phyloP scores from a whole-genome alignment of 805 yeast genomes.

The Pichia deserticola region DNA sequence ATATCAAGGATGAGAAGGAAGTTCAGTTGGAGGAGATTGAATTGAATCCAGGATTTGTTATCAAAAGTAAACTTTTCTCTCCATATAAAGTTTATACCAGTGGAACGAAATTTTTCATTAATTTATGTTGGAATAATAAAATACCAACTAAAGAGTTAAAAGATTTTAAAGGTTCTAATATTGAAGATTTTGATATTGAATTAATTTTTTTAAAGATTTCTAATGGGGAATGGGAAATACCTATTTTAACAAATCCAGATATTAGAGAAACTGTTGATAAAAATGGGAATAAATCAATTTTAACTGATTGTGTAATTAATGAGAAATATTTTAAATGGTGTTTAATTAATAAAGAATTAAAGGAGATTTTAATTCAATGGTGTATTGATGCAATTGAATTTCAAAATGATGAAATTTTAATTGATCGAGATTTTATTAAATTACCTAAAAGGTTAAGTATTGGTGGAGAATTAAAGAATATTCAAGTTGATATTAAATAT shows the following conservation, averaged over 20 bases:
- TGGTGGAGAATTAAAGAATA: constrained; percentile 58
- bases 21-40: constrained; percentile 6
- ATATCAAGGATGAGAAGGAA: neutral
- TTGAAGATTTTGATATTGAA: constrained; percentile 42
- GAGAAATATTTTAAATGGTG: constrained; percentile 57
- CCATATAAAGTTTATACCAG: constrained; percentile 21
- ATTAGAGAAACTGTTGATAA: constrained; percentile 54
- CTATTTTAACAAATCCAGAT: constrained; percentile 60
- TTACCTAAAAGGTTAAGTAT: constrained; percentile 69
- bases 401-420: constrained; percentile 22
- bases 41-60: constrained; percentile 68
- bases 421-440: constrained; percentile 53
- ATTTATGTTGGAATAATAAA: constrained; percentile 58
- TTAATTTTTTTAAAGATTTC: constrained; percentile 55
- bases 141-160: constrained; percentile 41
- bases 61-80: constrained; percentile 50
- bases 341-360: constrained; percentile 47
- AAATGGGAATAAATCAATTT: constrained; percentile 54
- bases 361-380: constrained; percentile 70
- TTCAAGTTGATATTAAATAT: constrained; percentile 36
- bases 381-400: constrained; percentile 71
- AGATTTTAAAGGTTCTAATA: neutral
- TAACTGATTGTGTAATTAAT: constrained; percentile 76
- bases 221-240: constrained; percentile 78
- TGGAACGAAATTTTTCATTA: constrained; percentile 66